Base-by-base conservation (phyloP, 2,329 filamentous ascomycete species). In the Diplodia intermedia region DNA sequence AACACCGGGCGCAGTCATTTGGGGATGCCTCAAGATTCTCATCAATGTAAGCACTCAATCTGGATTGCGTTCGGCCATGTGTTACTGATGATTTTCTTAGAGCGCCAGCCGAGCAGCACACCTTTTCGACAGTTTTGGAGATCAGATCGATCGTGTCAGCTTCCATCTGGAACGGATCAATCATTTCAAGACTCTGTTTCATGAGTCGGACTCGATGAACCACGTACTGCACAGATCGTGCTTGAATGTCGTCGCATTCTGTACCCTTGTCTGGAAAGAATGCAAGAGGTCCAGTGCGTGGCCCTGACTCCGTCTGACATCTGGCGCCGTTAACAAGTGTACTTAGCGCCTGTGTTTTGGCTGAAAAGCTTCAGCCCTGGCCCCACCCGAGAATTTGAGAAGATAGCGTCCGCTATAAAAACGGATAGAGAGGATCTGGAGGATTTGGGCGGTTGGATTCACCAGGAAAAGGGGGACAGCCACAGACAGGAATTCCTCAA, bases 21-120 rank as follows among this genome's bases (percentile, higher is more conserved):
- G 69, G 69, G 69, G 68, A 14, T 49, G 65, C n/a, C 31, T 70
- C 40, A 70, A 70, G 65, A 62, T 65, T 20, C 36, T 66, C 15
- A 54, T 70, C 26, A 65, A 69, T 40, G 69, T 67, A 66, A 33
- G 69, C 0, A 2, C 11, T 43, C 38, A 14, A 43, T 15, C 38
- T 15, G 9, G 26, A 4, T 26, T 26, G 26, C 3, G 26, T 26
- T 26, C 26, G 26, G 26, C 26, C 26, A 3, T 26, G 26, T 26
- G 26, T 26, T 26, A 26, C 26, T 61, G 12, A 47, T 23, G 36
- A 20, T 49, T 1, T 5, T 31, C 33, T 3, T 29, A 63, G 60
- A 49, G 60, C 15, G 29, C 40, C 3, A 7, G 23, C 33, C 23
- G 60, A 12, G 40, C 23, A 2, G 60, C 12, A 11, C 29, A 63